These are phyloP conservation scores for Debaryomyces hansenii DNA, from an alignment of 805 yeast genomes.

Conservation along the genomic window DNA sequence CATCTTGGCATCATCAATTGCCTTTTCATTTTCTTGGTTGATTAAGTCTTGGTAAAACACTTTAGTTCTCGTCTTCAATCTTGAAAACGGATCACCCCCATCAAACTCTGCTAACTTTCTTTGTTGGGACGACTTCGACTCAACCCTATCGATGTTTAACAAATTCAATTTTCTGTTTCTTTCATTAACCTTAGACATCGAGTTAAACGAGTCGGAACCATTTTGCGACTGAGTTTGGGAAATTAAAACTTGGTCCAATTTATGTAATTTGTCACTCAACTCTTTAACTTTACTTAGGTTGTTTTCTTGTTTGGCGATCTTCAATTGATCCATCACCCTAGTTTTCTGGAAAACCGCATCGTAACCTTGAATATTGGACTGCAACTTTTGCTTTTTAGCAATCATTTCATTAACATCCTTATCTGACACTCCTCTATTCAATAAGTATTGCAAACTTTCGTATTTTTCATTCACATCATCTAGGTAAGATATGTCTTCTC, in stretches of 20 bases:
- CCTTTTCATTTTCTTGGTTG: conserved; percentile 58
- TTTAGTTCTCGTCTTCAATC: conserved; percentile 85
- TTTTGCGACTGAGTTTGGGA: conserved; percentile 35
- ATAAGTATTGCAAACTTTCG: conserved; percentile 60
- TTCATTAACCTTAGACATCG: conserved; percentile 73
- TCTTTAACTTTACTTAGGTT: conserved; percentile 32
- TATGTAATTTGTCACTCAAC: conserved; percentile 36
- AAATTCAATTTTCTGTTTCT: conserved; percentile 83
- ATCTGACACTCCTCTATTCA: conserved; percentile 65
- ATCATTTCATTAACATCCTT: conserved; percentile 78
- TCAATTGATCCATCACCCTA: conserved; percentile 68
- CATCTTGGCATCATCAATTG: conserved; percentile 52
- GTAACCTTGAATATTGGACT: conserved; percentile 42
- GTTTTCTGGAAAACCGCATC: conserved; percentile 78
- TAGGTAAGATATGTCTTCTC: conserved; percentile 56
- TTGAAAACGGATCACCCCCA: conserved; percentile 76
- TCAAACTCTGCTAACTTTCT: conserved; percentile 50
- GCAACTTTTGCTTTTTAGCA: conserved; percentile 62
- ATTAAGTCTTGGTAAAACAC: conserved; percentile 68
- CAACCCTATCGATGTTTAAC: conserved; percentile 77
- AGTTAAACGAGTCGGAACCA: conserved; percentile 40
- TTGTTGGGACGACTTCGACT: conserved; percentile 58
- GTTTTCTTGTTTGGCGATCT: conserved; percentile 66
- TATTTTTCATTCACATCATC: conserved; percentile 66
- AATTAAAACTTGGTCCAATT: conserved; percentile 49